phyloP scores from a whole-genome alignment of 192 early-diverging fungal genomes.

The Entomortierella chlamydospora region DNA sequence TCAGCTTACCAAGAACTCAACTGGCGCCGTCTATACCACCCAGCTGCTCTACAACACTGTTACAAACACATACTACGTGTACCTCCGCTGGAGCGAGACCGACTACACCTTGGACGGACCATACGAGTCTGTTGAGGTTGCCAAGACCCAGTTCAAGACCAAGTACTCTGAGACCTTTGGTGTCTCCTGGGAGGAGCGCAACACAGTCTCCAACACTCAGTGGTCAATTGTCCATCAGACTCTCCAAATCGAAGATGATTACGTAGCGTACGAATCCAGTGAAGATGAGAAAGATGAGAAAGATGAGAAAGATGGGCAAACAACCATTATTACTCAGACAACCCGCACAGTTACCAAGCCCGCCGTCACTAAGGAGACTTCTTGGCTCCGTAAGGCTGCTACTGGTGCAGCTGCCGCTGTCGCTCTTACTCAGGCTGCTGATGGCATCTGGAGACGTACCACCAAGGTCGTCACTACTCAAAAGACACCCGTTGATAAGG shows the following conservation, averaged over 20 bases:
- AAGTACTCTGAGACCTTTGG: slow-evolving; percentile 31
- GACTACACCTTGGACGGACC: slow-evolving; percentile 26
- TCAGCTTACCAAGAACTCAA: slow-evolving; percentile 14
- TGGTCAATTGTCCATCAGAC: slow-evolving; percentile 21
- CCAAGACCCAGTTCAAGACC: slow-evolving; percentile 29
- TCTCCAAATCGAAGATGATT: slow-evolving; percentile 12
- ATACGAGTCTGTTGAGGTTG: slow-evolving; percentile 29
- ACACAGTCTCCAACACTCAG: slow-evolving; percentile 12
- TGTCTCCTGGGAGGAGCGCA: slow-evolving; percentile 31
- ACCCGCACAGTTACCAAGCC: slow-evolving; percentile 4
- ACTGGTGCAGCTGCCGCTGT: slow-evolving; percentile 16
- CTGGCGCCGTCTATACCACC: slow-evolving; percentile 24
- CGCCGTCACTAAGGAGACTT: slow-evolving; percentile 28
- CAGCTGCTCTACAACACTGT: slow-evolving; percentile 42
- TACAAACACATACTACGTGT: slow-evolving; percentile 45
- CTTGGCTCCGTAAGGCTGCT: slow-evolving; percentile 26
- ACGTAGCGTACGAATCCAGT: slow-evolving; percentile 6
- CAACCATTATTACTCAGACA: slow-evolving; percentile 5
- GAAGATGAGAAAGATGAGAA: slow-evolving; percentile 10
- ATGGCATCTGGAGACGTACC: slow-evolving; percentile 38
- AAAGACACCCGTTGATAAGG: slow-evolving; percentile 28
- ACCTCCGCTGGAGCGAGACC: slow-evolving; percentile 29
- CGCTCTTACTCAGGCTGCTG: slow-evolving; percentile 16
- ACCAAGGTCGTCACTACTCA: slow-evolving; percentile 36
- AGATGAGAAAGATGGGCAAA: slow-evolving; percentile 2